Evolutionary conservation across 139 green algal species (phyloP), one percentile per base, ranked within the genome.

Genomic region (Mychonastes homosphaera): DNA sequence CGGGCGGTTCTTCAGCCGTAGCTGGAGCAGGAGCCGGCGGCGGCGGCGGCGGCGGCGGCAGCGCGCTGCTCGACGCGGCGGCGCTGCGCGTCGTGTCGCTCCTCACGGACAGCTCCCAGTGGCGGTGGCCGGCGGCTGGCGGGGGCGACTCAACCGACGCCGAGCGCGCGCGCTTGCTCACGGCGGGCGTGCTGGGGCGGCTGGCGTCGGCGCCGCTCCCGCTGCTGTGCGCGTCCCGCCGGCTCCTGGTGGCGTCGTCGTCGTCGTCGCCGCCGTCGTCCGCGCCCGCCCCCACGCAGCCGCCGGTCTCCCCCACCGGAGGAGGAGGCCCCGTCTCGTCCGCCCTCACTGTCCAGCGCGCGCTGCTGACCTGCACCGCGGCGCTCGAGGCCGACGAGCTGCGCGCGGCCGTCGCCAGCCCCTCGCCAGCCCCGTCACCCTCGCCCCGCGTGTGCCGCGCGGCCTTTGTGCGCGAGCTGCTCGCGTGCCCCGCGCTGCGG

Each of bases 61-160:
- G 74, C 35, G 23, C 38, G 7, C 60, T 83, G 13, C 29, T 74
- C 3, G 63, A 81, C 40, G 58, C 70, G 6, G 76, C 72, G 29
- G 69, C 76, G 3, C 55, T 67, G 2, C 56, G 76, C 4, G 19
- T 79, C 45, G 33, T 79, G 50, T 48, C 47, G 32, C 47, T 83
- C 23, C 44, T 79, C 57, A 76, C 69, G 15, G 56, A 69, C 43
- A 16, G 46, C 1, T 18, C 24, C 3, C 16, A 21, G 1, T 69
- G 62, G 65, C 58, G 29, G 32, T 55, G 44, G 28, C 46, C 23
- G 29, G 6, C 38, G 12, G 8, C 34, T 39, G 57, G 50, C 51
- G 28, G 21, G 29, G 18, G 36, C 23, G 28, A 7, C 19, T 36
- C 6, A 3, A 46, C 24, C 54, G 41, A 34, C 51, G 21, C 33